phyloP scores from a whole-genome alignment of 208 protist species.

The Tritrichomonas foetus region DNA sequence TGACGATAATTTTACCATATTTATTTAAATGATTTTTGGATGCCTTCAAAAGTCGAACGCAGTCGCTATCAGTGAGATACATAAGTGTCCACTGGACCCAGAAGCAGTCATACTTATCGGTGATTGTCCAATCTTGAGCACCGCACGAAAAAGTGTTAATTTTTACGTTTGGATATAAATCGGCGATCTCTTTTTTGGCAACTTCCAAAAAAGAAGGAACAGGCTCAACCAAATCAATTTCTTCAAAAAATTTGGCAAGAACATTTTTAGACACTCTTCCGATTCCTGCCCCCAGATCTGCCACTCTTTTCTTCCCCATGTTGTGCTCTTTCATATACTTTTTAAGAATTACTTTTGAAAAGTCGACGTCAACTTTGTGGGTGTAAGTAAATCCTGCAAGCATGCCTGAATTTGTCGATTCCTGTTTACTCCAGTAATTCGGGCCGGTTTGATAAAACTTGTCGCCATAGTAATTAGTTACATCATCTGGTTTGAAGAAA shows the following conservation, averaged over 20 bases:
- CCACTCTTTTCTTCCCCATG: neutral
- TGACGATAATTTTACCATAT: neutral
- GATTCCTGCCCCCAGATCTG: neutral
- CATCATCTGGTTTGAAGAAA: neutral
- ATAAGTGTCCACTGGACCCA: conserved; percentile 30
- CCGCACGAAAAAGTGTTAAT: neutral
- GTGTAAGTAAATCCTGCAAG: neutral
- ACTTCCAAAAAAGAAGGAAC: neutral
- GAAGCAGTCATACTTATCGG: neutral
- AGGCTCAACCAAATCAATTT: conserved; percentile 12
- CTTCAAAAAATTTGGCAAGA: neutral
- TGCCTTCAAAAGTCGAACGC: neutral
- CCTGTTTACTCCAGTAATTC: neutral
- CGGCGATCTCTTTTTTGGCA: neutral
- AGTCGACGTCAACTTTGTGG: neutral
- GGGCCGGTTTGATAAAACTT: neutral
- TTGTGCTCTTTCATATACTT: neutral
- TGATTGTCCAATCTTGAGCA: neutral
- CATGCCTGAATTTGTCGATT: neutral
- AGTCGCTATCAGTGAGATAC: conserved; percentile 23
- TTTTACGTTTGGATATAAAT: neutral
- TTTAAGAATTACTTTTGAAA: neutral
- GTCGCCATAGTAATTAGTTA: neutral
- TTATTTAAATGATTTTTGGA: neutral
- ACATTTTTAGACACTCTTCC: neutral